These are phyloP conservation scores for Globisporangium ultimum DNA, from an alignment of 352 stramenopile genomes.

Conservation along the genomic window DNA sequence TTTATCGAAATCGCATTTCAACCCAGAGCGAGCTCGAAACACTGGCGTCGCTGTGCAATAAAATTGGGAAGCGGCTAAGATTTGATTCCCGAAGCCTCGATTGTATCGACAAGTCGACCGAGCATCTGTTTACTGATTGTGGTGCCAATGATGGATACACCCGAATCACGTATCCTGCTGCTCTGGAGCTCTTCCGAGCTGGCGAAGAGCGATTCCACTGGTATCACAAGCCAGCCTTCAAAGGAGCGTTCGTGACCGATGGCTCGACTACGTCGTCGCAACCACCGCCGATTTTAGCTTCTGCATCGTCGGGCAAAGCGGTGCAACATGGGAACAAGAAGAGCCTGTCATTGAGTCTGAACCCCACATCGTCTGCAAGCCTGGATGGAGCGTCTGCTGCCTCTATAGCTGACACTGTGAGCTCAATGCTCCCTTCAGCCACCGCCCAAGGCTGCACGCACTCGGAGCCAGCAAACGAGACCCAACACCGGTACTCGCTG, in stretches of 20 bases:
- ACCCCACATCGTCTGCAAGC: not conserved
- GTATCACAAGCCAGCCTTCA: conserved; percentile 40
- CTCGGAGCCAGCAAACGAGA: conserved; percentile 2
- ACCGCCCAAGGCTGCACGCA: not conserved
- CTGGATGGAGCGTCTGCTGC: not conserved
- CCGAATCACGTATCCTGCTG: conserved; percentile 20
- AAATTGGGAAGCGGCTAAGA: conserved; percentile 31
- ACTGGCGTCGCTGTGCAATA: not conserved
- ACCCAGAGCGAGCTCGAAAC: not conserved
- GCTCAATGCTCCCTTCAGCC: not conserved
- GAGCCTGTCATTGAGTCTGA: not conserved
- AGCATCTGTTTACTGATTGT: conserved; percentile 44
- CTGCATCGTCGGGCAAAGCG: not conserved
- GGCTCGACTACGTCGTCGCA: not conserved
- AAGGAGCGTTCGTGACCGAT: conserved; percentile 12
- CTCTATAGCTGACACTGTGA: not conserved
- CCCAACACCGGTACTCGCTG: conserved; percentile 20
- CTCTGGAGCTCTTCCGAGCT: conserved; percentile 36
- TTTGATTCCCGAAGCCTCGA: conserved; percentile 27
- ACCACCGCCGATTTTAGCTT: conserved; percentile 3
- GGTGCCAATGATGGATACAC: conserved; percentile 40
- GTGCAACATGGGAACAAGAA: not conserved
- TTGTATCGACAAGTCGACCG: conserved; percentile 19
- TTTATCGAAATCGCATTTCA: conserved; percentile 11
- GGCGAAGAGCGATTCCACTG: conserved; percentile 65